Conservation (phyloP, 2,329 filamentous ascomycete genomes). For the Diaporthe longicolla region DNA sequence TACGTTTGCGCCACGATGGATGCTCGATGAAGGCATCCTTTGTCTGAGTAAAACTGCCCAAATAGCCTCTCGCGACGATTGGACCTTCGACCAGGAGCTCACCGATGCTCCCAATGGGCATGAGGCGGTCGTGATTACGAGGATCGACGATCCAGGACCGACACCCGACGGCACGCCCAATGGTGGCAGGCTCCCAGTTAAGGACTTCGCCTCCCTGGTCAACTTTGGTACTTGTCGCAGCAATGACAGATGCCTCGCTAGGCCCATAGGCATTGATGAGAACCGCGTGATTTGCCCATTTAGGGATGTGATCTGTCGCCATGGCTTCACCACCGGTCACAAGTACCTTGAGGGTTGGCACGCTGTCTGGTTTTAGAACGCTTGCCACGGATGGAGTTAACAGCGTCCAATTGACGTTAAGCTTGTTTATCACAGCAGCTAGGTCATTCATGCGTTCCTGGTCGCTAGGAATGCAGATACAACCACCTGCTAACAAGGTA, state of each 20-base stretch:
- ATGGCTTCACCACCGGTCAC: slow-evolving; percentile 52
- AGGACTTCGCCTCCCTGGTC: not conserved
- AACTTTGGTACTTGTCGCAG: slow-evolving; percentile 3
- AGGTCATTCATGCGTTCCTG: slow-evolving; percentile 65
- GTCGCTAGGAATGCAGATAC: slow-evolving; percentile 70
- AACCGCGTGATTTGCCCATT: not conserved
- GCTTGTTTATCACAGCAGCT: slow-evolving; percentile 61
- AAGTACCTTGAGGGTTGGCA: slow-evolving; percentile 56
- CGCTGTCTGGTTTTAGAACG: slow-evolving; percentile 53
- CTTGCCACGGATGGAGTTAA: slow-evolving; percentile 72
- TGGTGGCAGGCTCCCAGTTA: not conserved
- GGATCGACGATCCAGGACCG: slow-evolving; percentile 24
- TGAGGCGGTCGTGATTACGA: not conserved
- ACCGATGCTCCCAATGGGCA: slow-evolving; percentile 9
- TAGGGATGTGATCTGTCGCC: slow-evolving; percentile 16
- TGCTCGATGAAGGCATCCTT: slow-evolving; percentile 5
- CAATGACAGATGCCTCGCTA: slow-evolving; percentile 45
- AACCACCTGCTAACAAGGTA: slow-evolving; percentile 69
- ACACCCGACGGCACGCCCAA: slow-evolving; percentile 11
- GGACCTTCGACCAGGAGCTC: slow-evolving; percentile 33
- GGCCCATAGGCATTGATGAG: slow-evolving; percentile 50
- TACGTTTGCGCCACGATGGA: not conserved
- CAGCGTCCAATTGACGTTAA: slow-evolving; percentile 66
- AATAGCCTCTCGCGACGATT: slow-evolving; percentile 1
- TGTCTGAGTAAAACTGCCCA: not conserved